Evolutionary conservation across 2,329 filamentous ascomycete genomes (phyloP).

Genomic region (Chrysoporthe deuterocubensis): DNA sequence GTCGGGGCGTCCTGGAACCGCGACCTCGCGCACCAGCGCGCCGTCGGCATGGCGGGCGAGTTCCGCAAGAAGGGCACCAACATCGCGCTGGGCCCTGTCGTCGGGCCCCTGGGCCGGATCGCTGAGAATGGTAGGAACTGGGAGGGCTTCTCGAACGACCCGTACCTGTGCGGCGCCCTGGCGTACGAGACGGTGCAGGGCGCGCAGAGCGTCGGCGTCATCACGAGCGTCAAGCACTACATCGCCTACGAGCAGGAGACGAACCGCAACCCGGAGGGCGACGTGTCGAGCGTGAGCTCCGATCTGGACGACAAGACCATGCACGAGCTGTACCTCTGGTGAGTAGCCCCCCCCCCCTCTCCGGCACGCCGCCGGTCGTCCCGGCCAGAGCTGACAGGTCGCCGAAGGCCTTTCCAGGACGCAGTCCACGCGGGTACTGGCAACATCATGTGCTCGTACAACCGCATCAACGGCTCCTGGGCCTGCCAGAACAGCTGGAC

Average conservation of each 20-base stretch:
- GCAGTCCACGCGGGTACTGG: conserved; percentile 64
- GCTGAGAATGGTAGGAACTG: conserved; percentile 65
- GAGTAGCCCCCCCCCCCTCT: not conserved
- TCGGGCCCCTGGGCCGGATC: conserved; percentile 64
- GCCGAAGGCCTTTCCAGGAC: conserved; percentile 44
- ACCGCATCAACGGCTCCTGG: conserved; percentile 71
- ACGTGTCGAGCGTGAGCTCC: conserved; percentile 48
- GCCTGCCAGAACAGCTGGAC: conserved; percentile 69
- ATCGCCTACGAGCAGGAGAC: conserved; percentile 54
- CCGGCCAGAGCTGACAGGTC: not conserved
- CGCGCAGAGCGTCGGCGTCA: conserved; percentile 71
- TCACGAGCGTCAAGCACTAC: conserved; percentile 68
- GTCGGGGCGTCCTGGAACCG: conserved; percentile 68
- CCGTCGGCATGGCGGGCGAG: conserved; percentile 73
- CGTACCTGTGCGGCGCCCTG: conserved; percentile 56
- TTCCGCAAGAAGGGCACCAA: conserved; percentile 76
- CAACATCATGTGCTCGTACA: conserved; percentile 65
- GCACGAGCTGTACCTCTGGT: conserved; percentile 55
- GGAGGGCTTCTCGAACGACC: conserved; percentile 50
- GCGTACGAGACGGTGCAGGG: conserved; percentile 61
- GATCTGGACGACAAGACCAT: conserved; percentile 52
- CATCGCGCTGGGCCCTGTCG: conserved; percentile 74
- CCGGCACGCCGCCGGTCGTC: not conserved
- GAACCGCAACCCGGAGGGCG: conserved; percentile 62
- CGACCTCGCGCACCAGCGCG: conserved; percentile 68